Base-by-base conservation (phyloP, 116 monocot species). In the Cymodocea nodosa region DNA sequence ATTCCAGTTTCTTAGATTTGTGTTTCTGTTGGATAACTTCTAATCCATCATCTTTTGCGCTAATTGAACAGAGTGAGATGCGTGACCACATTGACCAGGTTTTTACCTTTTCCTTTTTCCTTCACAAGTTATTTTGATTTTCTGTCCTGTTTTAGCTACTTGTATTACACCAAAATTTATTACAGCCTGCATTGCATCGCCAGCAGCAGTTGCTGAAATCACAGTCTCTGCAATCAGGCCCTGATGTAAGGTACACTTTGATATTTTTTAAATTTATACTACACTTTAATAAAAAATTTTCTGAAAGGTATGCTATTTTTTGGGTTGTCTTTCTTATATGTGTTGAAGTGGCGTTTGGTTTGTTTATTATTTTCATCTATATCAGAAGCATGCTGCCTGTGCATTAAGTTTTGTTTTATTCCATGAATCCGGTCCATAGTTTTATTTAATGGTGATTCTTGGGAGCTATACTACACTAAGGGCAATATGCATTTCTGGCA, bases 401-500 rank as follows among this genome's bases (percentile, higher is more conserved):
- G 11, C 62, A 62, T 62, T 62, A 62, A 62, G 16, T 61, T 62
- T 39, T 56, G n/a, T 22, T 56, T 22, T 9, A 56, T 56, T 9
- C 56, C 18, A 56, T 56, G n/a, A 19, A 44, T 44, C 12, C 4
- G 60, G 35, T 60, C 25, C 60, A 14, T 63, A 44, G 58, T 58
- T 69, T 69, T 69, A 15, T 69, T 69, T 66, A 52, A 35, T 66
- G 52, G 52, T 65, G 50, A 25, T 37, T 76, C 37, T 35, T 65
- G 54, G 62, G 17, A 69, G 68, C 51, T 34, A 24, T 70, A 60
- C 51, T 75, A 44, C 76, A 80, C 82, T 84, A 62, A 88, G 84
- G 69, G 80, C 71, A 79, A 75, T 77, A 80, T 92, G 80, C 82
- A 83, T 98, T 92, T 98, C 65, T 98, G 86, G 89, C 92, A 98